Percentiles rank a stretch among this genome's conserved stretches.
phyloP scores from a whole-genome alignment of 305 asterid genomes.

The Lippia alba region DNA sequence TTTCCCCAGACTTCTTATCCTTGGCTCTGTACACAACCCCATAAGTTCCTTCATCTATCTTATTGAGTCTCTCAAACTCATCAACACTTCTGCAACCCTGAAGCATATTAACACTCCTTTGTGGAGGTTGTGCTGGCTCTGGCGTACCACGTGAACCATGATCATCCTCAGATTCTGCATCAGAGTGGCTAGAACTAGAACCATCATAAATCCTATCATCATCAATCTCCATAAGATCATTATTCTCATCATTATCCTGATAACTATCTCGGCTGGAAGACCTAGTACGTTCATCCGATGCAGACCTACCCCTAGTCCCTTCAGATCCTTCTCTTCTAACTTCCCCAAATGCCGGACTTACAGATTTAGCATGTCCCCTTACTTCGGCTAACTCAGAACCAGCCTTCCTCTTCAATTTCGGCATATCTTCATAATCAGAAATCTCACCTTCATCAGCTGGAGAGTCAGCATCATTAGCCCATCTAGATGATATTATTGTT shows the following conservation, averaged over 20 bases:
- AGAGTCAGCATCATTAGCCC: constrained; percentile 82
- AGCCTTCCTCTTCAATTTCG: constrained; percentile 43
- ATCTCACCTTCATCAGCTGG: constrained; percentile 88
- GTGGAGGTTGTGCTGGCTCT: constrained; percentile 54
- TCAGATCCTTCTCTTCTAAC: constrained; percentile 55
- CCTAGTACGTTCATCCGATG: constrained; percentile 64
- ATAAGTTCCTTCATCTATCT: constrained; percentile 94
- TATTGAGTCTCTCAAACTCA: constrained; percentile 91
- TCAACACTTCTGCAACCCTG: constrained; percentile 91
- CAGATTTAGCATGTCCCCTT: constrained; percentile 47
- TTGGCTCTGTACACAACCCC: constrained; percentile 90
- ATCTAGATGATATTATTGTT: constrained; percentile 73
- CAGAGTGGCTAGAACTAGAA: constrained; percentile 57
- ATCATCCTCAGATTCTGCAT: constrained; percentile 64
- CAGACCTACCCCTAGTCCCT: constrained; percentile 55
- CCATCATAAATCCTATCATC: constrained; percentile 48
- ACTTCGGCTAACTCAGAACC: constrained; percentile 50
- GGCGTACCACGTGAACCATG: constrained; percentile 55
- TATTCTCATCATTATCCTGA: constrained; percentile 49
- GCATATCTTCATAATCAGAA: constrained; percentile 57
- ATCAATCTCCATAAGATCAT: constrained; percentile 57
- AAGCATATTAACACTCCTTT: constrained; percentile 86
- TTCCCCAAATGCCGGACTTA: constrained; percentile 65
- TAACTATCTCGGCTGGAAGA: constrained; percentile 76
- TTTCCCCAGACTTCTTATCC: constrained; percentile 85